A percentile compares a stretch with the other conserved stretches of the same genome.
phyloP scores from a whole-genome alignment of 2,329 filamentous ascomycete species.

The Gnomoniopsis smithogilvyi region DNA sequence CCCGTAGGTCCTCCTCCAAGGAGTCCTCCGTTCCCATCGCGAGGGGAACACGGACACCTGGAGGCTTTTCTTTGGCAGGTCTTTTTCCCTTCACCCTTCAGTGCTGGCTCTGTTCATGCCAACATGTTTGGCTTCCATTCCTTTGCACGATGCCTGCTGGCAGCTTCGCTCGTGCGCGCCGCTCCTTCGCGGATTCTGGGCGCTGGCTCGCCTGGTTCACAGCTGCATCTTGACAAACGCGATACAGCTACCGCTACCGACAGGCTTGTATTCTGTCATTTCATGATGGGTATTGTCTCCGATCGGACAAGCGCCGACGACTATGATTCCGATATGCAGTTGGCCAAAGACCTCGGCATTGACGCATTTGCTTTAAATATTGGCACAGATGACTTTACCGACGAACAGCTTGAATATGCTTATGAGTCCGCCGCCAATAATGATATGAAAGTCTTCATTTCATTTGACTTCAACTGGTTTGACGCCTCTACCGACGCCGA shows the following conservation, averaged over 20 bases:
- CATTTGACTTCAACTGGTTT: conserved; percentile 39
- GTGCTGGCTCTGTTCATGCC: neutral
- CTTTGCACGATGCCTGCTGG: conserved; percentile 6
- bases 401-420: conserved; percentile 43
- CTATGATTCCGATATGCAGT: conserved; percentile 18
- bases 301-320: conserved; percentile 15
- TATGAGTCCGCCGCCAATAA: conserved; percentile 44
- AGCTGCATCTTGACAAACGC: neutral
- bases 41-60: neutral
- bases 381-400: conserved; percentile 35
- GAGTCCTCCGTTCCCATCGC: neutral
- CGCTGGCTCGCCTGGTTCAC: neutral
- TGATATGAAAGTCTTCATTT: conserved; percentile 54
- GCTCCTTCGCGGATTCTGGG: conserved; percentile 2
- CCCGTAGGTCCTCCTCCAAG: neutral
- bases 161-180: conserved; percentile 5
- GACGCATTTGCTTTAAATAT: conserved; percentile 30
- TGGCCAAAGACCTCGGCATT: conserved; percentile 23
- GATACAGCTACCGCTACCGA: conserved; percentile 4
- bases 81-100: neutral
- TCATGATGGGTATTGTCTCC: conserved; percentile 18
- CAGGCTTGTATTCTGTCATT: conserved; percentile 19
- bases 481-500: conserved; percentile 27
- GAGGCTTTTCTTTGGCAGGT: neutral
- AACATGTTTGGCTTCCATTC: conserved; percentile 11